Conservation (phyloP, 495 filamentous ascomycete genomes). For the Hypoxylon intermedium region DNA sequence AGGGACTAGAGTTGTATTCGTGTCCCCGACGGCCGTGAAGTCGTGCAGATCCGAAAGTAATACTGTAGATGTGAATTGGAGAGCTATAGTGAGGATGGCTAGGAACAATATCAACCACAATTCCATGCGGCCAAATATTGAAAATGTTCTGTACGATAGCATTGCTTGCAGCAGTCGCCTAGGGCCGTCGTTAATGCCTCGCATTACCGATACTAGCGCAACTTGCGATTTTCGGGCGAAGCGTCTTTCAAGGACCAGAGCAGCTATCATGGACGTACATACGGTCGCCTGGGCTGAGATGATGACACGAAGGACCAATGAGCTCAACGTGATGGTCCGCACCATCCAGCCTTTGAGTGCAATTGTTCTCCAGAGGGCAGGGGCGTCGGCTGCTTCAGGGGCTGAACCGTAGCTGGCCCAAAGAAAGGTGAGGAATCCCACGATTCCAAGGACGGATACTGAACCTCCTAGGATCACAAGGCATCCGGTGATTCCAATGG, state of each 20-base stretch:
- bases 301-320: not conserved
- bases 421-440: not conserved
- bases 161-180: not conserved
- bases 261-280: not conserved
- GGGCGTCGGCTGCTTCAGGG: not conserved
- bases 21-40: not conserved
- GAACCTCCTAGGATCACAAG: not conserved
- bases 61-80: not conserved
- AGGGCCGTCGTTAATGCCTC: not conserved
- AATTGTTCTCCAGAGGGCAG: not conserved
- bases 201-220: not conserved
- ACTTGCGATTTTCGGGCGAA: not conserved
- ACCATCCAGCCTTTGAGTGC: not conserved
- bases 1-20: not conserved
- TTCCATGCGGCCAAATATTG: not conserved
- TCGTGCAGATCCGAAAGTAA: not conserved
- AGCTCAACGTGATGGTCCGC: not conserved
- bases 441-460: not conserved
- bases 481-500: not conserved
- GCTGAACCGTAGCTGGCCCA: not conserved
- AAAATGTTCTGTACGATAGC: not conserved
- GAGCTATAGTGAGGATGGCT: not conserved
- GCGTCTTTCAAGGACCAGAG: not conserved
- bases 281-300: not conserved
- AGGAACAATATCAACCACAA: not conserved